Evolutionary conservation across 2,329 filamentous ascomycete species (phyloP), one percentile per base, ranked within the genome.

Genomic region (Trichoderma oligosporum): DNA sequence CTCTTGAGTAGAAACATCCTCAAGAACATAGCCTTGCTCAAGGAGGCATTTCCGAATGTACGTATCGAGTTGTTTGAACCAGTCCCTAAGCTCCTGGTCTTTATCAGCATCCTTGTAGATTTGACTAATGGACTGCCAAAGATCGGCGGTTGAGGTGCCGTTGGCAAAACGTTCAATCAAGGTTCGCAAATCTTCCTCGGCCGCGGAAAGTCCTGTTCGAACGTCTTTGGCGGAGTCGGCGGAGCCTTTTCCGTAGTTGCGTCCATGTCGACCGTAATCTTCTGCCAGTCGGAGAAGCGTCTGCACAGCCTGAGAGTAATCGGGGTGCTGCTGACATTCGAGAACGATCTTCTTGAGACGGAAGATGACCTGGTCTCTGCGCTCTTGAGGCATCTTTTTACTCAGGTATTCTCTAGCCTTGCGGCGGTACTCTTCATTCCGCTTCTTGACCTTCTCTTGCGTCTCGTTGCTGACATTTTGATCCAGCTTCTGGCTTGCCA

Each of bases 311-410:
- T 88, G 82, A 65, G 92, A 86, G 73, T 97, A 99, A 67, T 99
- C 93, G 58, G 89, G 84, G 69, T 97, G 94, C 57, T 93, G 89
- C 76, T 99, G 94, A 66, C 96, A 91, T 74, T 99, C 94, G 44
- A 97, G 85, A 36, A 99, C 78, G 88, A 97, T 96, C 84, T 97
- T 97, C 85, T 84, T 99, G 64, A 99, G 76, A 35, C 94, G 89
- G 82, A 86, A 96, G 66, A 97, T 86, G 56, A 86, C 87, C 78
- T 96, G 91, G 7, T 97, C 91, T 60, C 92, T 91, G 60, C 94
- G 91, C 72, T 97, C 92, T 73, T 93, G 78, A 1, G 94, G 92
- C 74, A 99, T 82, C 80, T 97, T 99, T 67, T 86, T 82, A 65
- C 84, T 81, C 56, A 97, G 76, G 71, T 97, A 97, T 64, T 89